These are phyloP conservation scores for Plicaturopsis crispa DNA, from an alignment of 768 basidiomycete species.

Conservation along the genomic window DNA sequence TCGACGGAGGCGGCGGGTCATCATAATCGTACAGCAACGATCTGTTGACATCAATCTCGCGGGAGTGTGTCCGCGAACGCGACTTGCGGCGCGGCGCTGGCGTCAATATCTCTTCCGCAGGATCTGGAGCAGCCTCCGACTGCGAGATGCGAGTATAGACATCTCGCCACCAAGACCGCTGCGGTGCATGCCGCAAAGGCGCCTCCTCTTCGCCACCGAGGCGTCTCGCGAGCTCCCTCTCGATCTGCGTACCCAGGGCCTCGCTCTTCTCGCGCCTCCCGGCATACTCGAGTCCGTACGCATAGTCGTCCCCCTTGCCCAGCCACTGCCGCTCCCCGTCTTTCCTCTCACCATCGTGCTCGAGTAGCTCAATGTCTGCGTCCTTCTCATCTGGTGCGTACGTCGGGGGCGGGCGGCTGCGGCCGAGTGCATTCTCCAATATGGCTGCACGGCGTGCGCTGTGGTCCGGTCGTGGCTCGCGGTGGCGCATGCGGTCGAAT, in stretches of 20 bases:
- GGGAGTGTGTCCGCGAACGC: slow-evolving; percentile 9
- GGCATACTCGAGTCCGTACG: slow-evolving; percentile 31
- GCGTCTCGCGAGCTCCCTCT: slow-evolving; percentile 32
- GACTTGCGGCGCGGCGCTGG: slow-evolving; percentile 10
- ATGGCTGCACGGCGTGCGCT: slow-evolving; percentile 30
- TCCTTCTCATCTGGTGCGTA: not conserved
- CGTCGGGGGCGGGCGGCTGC: slow-evolving; percentile 9
- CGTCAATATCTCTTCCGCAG: slow-evolving; percentile 7
- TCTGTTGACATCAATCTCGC: slow-evolving; percentile 11
- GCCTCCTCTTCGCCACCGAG: slow-evolving; percentile 11
- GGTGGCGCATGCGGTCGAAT: slow-evolving; percentile 41
- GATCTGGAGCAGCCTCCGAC: slow-evolving; percentile 9
- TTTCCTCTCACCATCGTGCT: slow-evolving; percentile 7
- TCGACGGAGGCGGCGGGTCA: slow-evolving; percentile 33
- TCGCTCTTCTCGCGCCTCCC: slow-evolving; percentile 41
- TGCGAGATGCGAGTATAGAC: slow-evolving; percentile 47
- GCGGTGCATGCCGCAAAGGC: slow-evolving; percentile 16
- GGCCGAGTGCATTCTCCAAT: slow-evolving; percentile 25
- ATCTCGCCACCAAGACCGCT: slow-evolving; percentile 51
- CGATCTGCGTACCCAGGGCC: slow-evolving; percentile 43
- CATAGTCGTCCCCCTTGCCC: slow-evolving; percentile 36
- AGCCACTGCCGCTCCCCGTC: slow-evolving; percentile 45
- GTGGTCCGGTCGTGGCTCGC: slow-evolving; percentile 42
- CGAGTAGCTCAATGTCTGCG: not conserved
- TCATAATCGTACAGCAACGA: slow-evolving; percentile 13